A percentile compares a stretch with the other conserved stretches of the same genome.
phyloP scores from a whole-genome alignment of 495 filamentous ascomycete species.

The Aspergillus affinis region DNA sequence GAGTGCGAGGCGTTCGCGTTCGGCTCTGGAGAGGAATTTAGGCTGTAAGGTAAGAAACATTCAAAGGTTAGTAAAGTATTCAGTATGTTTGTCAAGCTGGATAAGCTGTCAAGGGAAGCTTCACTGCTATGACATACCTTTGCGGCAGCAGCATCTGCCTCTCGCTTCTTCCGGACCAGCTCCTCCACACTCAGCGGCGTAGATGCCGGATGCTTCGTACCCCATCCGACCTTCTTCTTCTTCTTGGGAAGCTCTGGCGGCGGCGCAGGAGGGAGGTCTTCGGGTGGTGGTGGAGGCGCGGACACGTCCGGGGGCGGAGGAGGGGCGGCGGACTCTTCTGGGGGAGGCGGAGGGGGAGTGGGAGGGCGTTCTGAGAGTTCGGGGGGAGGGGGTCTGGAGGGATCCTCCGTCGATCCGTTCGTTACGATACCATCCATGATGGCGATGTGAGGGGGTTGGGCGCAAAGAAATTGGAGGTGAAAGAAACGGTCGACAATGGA shows the following conservation, averaged over 20 bases:
- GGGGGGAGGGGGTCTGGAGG: constrained; percentile 31
- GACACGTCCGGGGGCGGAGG: constrained; percentile 44
- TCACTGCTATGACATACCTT: constrained; percentile 51
- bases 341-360: constrained; percentile 58
- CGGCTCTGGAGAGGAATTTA: constrained; percentile 86
- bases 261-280: constrained; percentile 53
- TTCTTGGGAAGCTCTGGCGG: constrained; percentile 41
- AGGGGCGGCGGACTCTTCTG: constrained; percentile 43
- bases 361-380: constrained; percentile 38
- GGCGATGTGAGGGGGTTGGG: neutral
- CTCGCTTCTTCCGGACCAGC: constrained; percentile 73
- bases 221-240: constrained; percentile 61
- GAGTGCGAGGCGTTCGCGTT: constrained; percentile 81
- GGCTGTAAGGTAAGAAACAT: constrained; percentile 52
- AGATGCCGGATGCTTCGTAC: constrained; percentile 34
- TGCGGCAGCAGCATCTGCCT: constrained; percentile 72
- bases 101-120: neutral
- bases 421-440: constrained; percentile 31
- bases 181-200: constrained; percentile 74
- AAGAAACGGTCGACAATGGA: constrained; percentile 3
- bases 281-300: constrained; percentile 59
- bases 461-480: neutral
- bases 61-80: neutral
- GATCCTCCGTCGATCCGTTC: constrained; percentile 22
- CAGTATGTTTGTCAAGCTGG: no score